Conservation (phyloP, 2,329 filamentous ascomycete species). For the Epichloe glyceriae region DNA sequence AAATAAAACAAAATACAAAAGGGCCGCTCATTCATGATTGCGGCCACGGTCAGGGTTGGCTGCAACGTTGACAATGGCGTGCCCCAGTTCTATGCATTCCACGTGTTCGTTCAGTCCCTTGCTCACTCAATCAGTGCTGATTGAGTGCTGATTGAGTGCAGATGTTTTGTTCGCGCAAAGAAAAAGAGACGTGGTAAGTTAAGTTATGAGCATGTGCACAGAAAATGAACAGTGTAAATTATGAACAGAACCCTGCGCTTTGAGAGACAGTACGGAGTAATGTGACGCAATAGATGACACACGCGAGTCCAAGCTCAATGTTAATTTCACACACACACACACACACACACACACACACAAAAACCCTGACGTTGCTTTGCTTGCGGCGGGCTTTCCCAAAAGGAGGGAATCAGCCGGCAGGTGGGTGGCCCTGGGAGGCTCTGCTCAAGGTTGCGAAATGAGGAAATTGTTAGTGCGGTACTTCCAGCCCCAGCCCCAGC, state of each 20-base stretch:
- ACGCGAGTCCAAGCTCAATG: slow-evolving; percentile 1
- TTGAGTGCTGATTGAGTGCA: no score
- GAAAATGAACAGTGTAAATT: background rate
- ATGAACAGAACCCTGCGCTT: background rate
- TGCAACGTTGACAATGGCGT: background rate
- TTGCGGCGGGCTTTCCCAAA: background rate
- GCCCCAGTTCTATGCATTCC: slow-evolving; percentile 3
- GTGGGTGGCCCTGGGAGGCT: background rate
- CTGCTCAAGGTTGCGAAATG: slow-evolving; percentile 6
- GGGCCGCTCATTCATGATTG: background rate
- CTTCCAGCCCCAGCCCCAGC: slow-evolving; percentile 14
- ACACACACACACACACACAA: no score
- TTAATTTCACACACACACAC: background rate
- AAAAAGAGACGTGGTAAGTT: background rate
- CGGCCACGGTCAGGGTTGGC: background rate
- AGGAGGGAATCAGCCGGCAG: no score
- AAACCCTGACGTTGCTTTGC: background rate
- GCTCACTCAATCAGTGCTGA: no score
- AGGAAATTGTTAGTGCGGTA: slow-evolving; percentile 27
- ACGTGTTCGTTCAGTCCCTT: slow-evolving; percentile 6
- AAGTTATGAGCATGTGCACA: background rate
- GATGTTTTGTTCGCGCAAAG: background rate
- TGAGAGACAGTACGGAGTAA: background rate
- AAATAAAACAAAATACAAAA: background rate
- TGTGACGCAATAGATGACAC: background rate